Percentiles rank a stretch among this genome's conserved stretches.
phyloP scores from a whole-genome alignment of 768 basidiomycete species.

The Naematelia aurantialba region DNA sequence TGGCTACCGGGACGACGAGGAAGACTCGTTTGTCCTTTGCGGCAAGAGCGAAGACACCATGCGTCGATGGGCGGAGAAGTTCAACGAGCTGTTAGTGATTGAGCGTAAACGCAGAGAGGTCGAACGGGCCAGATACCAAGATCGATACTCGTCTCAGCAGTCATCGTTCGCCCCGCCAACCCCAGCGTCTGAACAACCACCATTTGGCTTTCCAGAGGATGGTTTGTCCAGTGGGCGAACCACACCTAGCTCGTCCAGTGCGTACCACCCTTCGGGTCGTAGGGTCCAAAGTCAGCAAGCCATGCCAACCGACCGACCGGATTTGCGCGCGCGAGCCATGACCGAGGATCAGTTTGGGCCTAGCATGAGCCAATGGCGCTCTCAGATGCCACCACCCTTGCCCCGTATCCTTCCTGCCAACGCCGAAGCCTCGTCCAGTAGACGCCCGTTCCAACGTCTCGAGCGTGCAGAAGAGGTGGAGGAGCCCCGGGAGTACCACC shows the following conservation, averaged over 20 bases:
- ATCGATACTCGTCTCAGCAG: slow-evolving; percentile 54
- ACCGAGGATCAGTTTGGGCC: slow-evolving; percentile 67
- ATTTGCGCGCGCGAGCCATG: slow-evolving; percentile 60
- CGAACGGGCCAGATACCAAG: slow-evolving; percentile 30
- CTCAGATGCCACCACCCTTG: slow-evolving; percentile 52
- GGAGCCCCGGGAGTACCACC: slow-evolving; percentile 19
- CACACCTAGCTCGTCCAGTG: slow-evolving; percentile 29
- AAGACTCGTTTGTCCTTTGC: slow-evolving; percentile 90
- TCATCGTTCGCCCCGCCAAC: slow-evolving; percentile 44
- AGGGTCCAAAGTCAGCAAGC: slow-evolving; percentile 58
- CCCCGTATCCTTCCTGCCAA: slow-evolving; percentile 45
- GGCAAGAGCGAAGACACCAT: slow-evolving; percentile 90
- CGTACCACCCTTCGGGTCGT: slow-evolving; percentile 55
- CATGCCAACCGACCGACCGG: slow-evolving; percentile 59
- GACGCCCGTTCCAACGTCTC: slow-evolving; percentile 6
- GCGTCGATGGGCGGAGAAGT: slow-evolving; percentile 82
- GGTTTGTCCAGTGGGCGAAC: slow-evolving; percentile 31
- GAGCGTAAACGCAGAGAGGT: slow-evolving; percentile 53
- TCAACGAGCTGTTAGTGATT: slow-evolving; percentile 70
- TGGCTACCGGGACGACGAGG: slow-evolving; percentile 19
- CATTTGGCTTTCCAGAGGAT: slow-evolving; percentile 53
- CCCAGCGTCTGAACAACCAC: slow-evolving; percentile 40
- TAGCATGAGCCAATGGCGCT: slow-evolving; percentile 64
- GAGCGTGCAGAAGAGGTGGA: slow-evolving; percentile 32
- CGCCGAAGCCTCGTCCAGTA: slow-evolving; percentile 40